phyloP scores from a whole-genome alignment of 495 filamentous ascomycete species.

The Penicillium herquei region DNA sequence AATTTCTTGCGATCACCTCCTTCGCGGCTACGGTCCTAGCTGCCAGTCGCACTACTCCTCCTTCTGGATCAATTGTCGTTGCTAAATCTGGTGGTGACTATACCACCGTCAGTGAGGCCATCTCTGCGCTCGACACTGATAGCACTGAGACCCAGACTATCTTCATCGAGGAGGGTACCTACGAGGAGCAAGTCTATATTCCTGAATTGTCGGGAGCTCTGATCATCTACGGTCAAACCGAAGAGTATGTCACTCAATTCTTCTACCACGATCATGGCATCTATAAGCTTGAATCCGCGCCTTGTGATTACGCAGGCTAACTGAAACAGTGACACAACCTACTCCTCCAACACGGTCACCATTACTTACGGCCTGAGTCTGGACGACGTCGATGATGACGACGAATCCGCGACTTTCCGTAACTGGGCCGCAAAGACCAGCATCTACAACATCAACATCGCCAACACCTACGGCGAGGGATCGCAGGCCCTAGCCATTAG shows the following conservation, averaged over 20 bases:
- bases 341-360: constrained; percentile 57
- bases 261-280: no score
- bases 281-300: no score
- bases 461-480: constrained; percentile 53
- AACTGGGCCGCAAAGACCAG: constrained; percentile 50
- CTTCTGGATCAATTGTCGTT: constrained; percentile 51
- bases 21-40: constrained; percentile 33
- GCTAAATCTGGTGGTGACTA: constrained; percentile 43
- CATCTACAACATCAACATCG: constrained; percentile 63
- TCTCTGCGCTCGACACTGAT: constrained; percentile 51
- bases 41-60: constrained; percentile 47
- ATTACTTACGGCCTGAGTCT: constrained; percentile 49
- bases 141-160: constrained; percentile 53
- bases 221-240: constrained; percentile 61
- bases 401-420: constrained; percentile 51
- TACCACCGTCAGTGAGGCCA: constrained; percentile 52
- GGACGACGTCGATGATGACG: constrained; percentile 36
- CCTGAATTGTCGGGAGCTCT: constrained; percentile 46
- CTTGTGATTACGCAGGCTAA: no score
- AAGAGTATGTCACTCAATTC: constrained; percentile 32
- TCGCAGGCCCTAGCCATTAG: constrained; percentile 59
- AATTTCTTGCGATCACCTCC: constrained; percentile 8
- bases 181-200: constrained; percentile 59
- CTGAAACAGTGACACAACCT: constrained; percentile 38
- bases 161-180: constrained; percentile 60